Evolutionary conservation across 129 eudicot genomes (phyloP).

Genomic region (sunflower (Helianthus annuus)): HanXRQr2.0-SUNRISE NC_035433.2:62439141-62439640

Average conservation of each 20-base stretch:
- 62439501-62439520: slow-evolving; percentile 25
- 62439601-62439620: neutral
- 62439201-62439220: neutral
- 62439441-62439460: neutral
- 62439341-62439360: neutral
- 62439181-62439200: slow-evolving; percentile 4
- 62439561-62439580: neutral
- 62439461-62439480: slow-evolving; percentile 4
- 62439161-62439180: slow-evolving; percentile 30
- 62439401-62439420: slow-evolving; percentile 72
- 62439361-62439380: slow-evolving; percentile 68
- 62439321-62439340: no score
- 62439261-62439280: slow-evolving; percentile 88
- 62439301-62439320: neutral
- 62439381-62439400: slow-evolving; percentile 86
- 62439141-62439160: slow-evolving; percentile 90
- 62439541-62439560: neutral
- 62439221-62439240: slow-evolving; percentile 44
- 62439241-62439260: slow-evolving; percentile 70
- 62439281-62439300: slow-evolving; percentile 92
- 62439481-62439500: slow-evolving; percentile 13
- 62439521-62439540: neutral
- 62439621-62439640: no score
- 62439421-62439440: slow-evolving; percentile 40
- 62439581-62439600: neutral